Base-by-base conservation (phyloP, 2,329 filamentous ascomycete species). In the Hirsutella rhossiliensis region DNA sequence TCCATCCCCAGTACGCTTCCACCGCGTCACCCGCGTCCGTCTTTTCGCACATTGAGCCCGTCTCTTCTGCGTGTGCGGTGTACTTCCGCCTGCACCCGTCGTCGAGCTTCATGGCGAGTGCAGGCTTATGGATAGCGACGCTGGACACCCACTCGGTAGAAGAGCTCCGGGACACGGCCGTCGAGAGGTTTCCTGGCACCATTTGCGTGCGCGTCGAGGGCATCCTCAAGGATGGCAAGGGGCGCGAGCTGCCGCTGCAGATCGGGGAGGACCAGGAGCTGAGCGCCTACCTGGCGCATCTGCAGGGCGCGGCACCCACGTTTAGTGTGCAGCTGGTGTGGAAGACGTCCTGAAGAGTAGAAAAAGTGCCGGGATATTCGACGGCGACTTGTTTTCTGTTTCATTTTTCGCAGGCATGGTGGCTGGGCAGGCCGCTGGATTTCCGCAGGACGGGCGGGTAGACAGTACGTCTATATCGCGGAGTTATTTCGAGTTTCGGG, bases 251-350 rank as follows among this genome's bases (percentile, higher is more conserved):
- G 38, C 67, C 67, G 15, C 73, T 85, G 54, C 64, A 71, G 44
- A 81, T 90, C 52, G 80, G 81, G 44, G 72, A 80, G 36, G 82
- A 89, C 52, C 75, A 78, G 48, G 84, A 90, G 62, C 59, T 92
- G 48, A 73, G 73, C 47, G 81, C 80, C 0, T 90, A 89, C 61
- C 61, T 92, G 51, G 69, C 73, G 40, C 81, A 85, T 56, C 68
- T 82, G 23, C 65, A 75, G 50, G 69, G 56, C 12, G 54, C 52
- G 19, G 59, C 68, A 30, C 65, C 68, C 7, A 68, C 63, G 9
- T 72, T 72, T 50, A 60, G 56, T 38, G 64, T 71, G 13, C 63
- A 66, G 48, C 52, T 66, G 38, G 55, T 63, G 12, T 62, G 57
- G 57, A 54, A 54, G 49, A 43, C 53, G 38, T 53, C 50, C 41